These are phyloP conservation scores for Panicum hallii DNA, from an alignment of 202 grass and related monocot genomes.

Conservation along the genomic window DNA sequence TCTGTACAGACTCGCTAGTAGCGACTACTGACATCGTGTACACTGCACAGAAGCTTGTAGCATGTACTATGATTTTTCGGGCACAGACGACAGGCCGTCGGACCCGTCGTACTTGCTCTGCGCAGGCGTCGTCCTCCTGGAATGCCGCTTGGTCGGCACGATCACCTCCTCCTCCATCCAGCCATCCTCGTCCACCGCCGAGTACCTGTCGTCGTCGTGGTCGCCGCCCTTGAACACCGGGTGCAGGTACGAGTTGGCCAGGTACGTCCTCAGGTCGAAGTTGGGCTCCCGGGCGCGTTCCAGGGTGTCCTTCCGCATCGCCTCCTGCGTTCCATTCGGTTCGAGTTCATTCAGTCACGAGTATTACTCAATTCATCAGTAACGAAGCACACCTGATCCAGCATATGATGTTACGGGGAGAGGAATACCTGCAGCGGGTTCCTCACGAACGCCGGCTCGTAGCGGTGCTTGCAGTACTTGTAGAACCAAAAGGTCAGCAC, in stretches of 20 bases:
- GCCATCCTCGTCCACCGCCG: constrained; percentile 12
- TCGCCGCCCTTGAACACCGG: constrained; percentile 79
- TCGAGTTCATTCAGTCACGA: background rate
- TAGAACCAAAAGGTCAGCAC: constrained; percentile 84
- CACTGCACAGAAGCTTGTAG: background rate
- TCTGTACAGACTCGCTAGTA: background rate
- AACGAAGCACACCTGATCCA: background rate
- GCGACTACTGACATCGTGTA: background rate
- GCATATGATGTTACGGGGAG: background rate
- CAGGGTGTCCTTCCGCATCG: constrained; percentile 92
- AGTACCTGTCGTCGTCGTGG: constrained; percentile 37
- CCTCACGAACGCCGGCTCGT: constrained; percentile 76
- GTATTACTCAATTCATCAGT: background rate
- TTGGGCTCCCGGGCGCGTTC: constrained; percentile 84
- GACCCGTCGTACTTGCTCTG: constrained; percentile 71
- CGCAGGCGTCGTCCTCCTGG: constrained; percentile 68
- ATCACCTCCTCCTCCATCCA: constrained; percentile 61
- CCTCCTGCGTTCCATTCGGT: constrained; percentile 59
- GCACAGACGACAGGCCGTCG: constrained; percentile 49
- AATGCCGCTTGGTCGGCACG: constrained; percentile 89
- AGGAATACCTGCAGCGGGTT: constrained; percentile 77
- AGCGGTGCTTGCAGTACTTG: constrained; percentile 80
- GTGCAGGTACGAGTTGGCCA: constrained; percentile 69
- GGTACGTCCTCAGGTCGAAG: constrained; percentile 70
- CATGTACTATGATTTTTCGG: constrained; percentile 27